These are phyloP conservation scores for Cordyceps sp. DNA, from an alignment of 2,329 filamentous ascomycete species.

Conservation along the genomic window DNA sequence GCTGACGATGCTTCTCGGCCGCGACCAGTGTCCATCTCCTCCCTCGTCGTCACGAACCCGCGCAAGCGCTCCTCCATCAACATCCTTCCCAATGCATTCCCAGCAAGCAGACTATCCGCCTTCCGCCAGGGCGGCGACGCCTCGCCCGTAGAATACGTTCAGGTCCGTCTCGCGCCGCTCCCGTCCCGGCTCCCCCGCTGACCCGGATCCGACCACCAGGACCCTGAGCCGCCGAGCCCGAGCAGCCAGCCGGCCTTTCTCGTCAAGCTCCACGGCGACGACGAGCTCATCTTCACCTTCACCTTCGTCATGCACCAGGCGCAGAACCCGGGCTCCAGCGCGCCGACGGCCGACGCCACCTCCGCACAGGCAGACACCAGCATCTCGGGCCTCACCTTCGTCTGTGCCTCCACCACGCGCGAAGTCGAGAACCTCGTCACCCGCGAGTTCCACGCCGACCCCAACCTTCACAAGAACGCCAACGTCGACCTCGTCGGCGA, in stretches of 20 bases:
- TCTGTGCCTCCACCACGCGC: slow-evolving; percentile 68
- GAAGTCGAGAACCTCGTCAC: slow-evolving; percentile 92
- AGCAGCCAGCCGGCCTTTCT: slow-evolving; percentile 56
- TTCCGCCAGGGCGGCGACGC: slow-evolving; percentile 59
- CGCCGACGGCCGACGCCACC: slow-evolving; percentile 30
- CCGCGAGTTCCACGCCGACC: slow-evolving; percentile 89
- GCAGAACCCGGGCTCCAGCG: slow-evolving; percentile 25
- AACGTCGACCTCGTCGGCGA: slow-evolving; percentile 94
- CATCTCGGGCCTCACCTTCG: slow-evolving; percentile 81
- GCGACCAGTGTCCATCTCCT: slow-evolving; percentile 65
- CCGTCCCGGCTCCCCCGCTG: slow-evolving; percentile 4
- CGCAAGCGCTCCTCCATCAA: slow-evolving; percentile 62
- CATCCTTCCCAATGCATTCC: slow-evolving; percentile 73
- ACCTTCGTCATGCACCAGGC: slow-evolving; percentile 62
- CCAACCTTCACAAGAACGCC: slow-evolving; percentile 91
- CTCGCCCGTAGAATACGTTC: slow-evolving; percentile 72
- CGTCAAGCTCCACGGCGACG: slow-evolving; percentile 42
- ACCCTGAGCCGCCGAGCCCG: slow-evolving; percentile 46
- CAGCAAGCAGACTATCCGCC: slow-evolving; percentile 60
- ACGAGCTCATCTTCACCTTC: slow-evolving; percentile 86
- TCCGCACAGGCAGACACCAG: slow-evolving; percentile 46
- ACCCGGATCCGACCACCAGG: too few species aligned
- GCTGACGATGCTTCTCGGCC: slow-evolving; percentile 3
- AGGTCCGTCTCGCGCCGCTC: slow-evolving; percentile 38
- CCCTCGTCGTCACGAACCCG: slow-evolving; percentile 65